Evolutionary conservation across 1,284 basidiomycete genomes (phyloP).

Genomic region (Stereum hirsutum): DNA sequence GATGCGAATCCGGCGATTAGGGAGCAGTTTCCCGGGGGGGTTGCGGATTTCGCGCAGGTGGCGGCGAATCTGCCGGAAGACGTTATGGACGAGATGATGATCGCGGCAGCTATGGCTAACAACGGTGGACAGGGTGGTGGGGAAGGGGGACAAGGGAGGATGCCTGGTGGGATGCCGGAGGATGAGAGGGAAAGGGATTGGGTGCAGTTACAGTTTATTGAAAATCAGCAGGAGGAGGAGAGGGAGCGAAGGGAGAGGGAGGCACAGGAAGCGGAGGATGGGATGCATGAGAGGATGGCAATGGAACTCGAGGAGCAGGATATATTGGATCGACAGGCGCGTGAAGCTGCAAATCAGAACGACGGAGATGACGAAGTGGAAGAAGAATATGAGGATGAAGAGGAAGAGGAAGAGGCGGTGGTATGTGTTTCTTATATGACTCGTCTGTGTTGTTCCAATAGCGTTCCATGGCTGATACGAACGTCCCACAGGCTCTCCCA

Average conservation of each 20-base stretch:
- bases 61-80: constrained; percentile 50
- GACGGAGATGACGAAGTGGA: constrained; percentile 21
- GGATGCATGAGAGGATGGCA: constrained; percentile 11
- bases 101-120: constrained; percentile 21
- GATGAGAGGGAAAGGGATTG: constrained; percentile 17
- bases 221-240: constrained; percentile 14
- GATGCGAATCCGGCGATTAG: constrained; percentile 40
- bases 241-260: constrained; percentile 15
- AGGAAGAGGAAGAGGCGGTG: constrained; percentile 1
- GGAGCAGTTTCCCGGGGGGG: constrained; percentile 52
- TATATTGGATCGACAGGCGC: constrained; percentile 15
- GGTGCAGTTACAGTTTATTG: constrained; percentile 15
- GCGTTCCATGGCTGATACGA: not conserved
- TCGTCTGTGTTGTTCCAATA: not conserved
- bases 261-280: constrained; percentile 20
- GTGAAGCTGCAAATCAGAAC: constrained; percentile 7
- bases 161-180: constrained; percentile 20
- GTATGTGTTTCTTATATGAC: not conserved
- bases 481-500: constrained; percentile 40
- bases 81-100: constrained; percentile 48
- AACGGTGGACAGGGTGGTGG: constrained; percentile 15
- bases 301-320: constrained; percentile 12
- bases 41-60: constrained; percentile 53
- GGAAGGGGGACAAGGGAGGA: too few relatives aligned
- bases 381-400: constrained; percentile 27